phyloP scores from a whole-genome alignment of 306 rosid genomes.

The Sesbania bispinosa region DNA sequence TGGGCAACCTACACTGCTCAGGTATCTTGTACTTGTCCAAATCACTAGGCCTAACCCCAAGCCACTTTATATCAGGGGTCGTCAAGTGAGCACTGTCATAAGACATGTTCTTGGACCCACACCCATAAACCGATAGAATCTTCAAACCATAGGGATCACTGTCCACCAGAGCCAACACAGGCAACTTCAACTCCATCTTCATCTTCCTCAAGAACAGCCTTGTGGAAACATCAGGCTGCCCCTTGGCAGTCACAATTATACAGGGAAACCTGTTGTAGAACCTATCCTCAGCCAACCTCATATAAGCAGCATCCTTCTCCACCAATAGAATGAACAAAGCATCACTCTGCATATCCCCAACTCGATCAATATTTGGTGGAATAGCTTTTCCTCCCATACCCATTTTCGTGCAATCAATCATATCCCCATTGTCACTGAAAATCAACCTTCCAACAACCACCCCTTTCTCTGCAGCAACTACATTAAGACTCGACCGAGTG shows the following conservation, averaged over 20 bases:
- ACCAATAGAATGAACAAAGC: constrained; percentile 81
- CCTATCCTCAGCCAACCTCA: constrained; percentile 85
- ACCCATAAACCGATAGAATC: constrained; percentile 82
- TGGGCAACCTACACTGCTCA: constrained; percentile 84
- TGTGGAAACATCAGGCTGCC: constrained; percentile 88
- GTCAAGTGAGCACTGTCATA: constrained; percentile 90
- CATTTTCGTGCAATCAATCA: constrained; percentile 96
- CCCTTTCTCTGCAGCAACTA: constrained; percentile 83
- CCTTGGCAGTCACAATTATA: constrained; percentile 76
- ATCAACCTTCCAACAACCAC: constrained; percentile 86
- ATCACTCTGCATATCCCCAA: constrained; percentile 92
- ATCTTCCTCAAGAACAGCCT: constrained; percentile 86
- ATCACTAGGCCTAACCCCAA: constrained; percentile 88
- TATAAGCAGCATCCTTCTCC: constrained; percentile 94
- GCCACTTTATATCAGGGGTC: constrained; percentile 92
- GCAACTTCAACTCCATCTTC: constrained; percentile 86
- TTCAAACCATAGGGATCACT: constrained; percentile 93
- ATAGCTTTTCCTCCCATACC: constrained; percentile 96
- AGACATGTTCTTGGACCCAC: constrained; percentile 95
- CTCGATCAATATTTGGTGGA: constrained; percentile 85
- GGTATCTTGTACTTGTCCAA: constrained; percentile 93
- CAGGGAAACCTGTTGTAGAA: constrained; percentile 88
- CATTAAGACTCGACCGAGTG: constrained; percentile 83
- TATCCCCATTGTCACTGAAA: constrained; percentile 90
- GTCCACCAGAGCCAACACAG: constrained; percentile 83